Percentiles rank a stretch among this genome's conserved stretches.
phyloP scores from a whole-genome alignment of 2,329 filamentous ascomycete species.

The Dendryphion nanum region DNA sequence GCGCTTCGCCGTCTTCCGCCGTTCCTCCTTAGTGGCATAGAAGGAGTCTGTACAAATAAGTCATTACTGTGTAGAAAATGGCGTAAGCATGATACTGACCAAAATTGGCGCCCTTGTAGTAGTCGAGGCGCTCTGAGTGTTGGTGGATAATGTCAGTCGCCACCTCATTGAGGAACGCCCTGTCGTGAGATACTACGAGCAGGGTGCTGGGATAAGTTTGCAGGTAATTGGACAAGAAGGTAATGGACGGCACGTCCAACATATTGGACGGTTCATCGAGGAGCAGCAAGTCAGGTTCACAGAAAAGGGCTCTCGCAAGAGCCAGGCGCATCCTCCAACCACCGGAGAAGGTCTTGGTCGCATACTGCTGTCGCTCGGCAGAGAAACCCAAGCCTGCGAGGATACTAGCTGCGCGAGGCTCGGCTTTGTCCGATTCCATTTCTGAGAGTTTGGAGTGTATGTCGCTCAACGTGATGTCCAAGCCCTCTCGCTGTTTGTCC shows the following conservation, averaged over 20 bases:
- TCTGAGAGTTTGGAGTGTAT: conserved; percentile 89
- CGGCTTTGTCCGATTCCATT: conserved; percentile 99
- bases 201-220: conserved; percentile 93
- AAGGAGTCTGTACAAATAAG: conserved; percentile 65
- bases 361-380: conserved; percentile 81
- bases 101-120: conserved; percentile 98
- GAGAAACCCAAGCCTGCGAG: conserved; percentile 97
- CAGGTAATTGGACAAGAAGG: conserved; percentile 94
- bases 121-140: conserved; percentile 94
- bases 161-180: conserved; percentile 97
- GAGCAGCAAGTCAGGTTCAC: conserved; percentile 90
- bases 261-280: conserved; percentile 99
- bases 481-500: conserved; percentile 82
- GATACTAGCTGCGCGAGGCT: conserved; percentile 92
- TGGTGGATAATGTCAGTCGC: conserved; percentile 99
- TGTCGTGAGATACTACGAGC: conserved; percentile 96
- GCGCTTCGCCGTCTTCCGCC: conserved; percentile 91
- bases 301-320: conserved; percentile 91
- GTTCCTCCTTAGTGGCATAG: conserved; percentile 95
- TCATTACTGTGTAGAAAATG: background rate
- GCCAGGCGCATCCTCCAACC: conserved; percentile 99
- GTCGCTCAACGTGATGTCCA: conserved; percentile 87
- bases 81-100: conserved; percentile 33
- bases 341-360: conserved; percentile 97
- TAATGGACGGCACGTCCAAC: conserved; percentile 99